Evolutionary conservation across 192 early-diverging fungal species (phyloP), one percentile per base, ranked within the genome.

Genomic region (Paraglomus brasilianum): DNA sequence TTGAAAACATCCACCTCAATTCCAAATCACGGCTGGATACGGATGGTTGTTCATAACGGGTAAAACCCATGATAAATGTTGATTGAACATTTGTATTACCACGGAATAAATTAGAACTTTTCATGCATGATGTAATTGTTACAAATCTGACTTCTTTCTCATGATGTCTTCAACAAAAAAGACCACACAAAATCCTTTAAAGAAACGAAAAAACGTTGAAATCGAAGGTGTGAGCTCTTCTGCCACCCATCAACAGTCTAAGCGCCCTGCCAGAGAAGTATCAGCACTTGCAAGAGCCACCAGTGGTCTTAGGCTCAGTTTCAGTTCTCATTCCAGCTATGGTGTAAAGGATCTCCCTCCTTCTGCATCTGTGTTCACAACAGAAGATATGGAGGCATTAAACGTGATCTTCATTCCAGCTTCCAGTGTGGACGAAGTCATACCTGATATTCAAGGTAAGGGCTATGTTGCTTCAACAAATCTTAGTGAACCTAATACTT

Each of bases 311-410:
- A 62, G 59, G 8, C 42, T 62, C 59, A 41, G 59, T 44, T 15
- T 19, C 2, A 59, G 57, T 59, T 30, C 30, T 11, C 57, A 40
- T 44, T 62, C 59, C 10, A 43, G 59, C 41, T 62, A 44, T 36
- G 24, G 55, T 19, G 9, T 4, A 53, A 53, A 53, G n/a, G n/a
- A n/a, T n/a, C n/a, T n/a, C n/a, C n/a, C n/a, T 1, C 2, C 51
- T 53, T 53, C 51, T 9, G 4, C 51, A 53, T 36, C 19, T 36
- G 0, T 19, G 21, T 62, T 62, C 5, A 1, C 59, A 45, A 17
- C 8, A 62, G 41, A 62, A 62, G 4, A 44, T 62, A 45, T 62
- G 41, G 22, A 44, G 42, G 59, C 59, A 62, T 19, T 62, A 62
- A 62, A 44, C 46, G 59, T 44, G 21, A 62, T 21, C 59, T 62